phyloP scores from a whole-genome alignment of 345 rosid genomes.

The Euphorbia pulcherrima region DNA sequence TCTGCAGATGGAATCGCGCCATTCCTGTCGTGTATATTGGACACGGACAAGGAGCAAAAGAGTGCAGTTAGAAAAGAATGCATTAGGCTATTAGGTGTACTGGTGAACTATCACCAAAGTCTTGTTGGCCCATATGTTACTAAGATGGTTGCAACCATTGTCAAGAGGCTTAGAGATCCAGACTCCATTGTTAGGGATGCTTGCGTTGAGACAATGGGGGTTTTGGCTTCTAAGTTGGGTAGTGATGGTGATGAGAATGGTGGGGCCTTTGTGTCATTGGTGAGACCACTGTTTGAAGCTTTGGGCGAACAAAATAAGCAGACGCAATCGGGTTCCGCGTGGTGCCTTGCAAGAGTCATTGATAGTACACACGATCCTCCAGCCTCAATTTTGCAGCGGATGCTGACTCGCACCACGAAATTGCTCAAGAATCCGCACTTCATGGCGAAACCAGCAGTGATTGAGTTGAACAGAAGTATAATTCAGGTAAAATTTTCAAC shows the following conservation, averaged over 20 bases:
- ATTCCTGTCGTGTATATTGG: conserved; percentile 73
- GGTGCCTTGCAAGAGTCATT: conserved; percentile 78
- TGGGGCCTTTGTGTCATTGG: conserved; percentile 56
- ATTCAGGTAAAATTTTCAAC: conserved; percentile 50
- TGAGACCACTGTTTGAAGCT: conserved; percentile 85
- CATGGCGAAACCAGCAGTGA: conserved; percentile 74
- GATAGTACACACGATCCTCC: conserved; percentile 64
- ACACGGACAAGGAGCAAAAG: conserved; percentile 72
- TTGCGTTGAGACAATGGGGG: conserved; percentile 69
- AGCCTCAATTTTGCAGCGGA: conserved; percentile 57
- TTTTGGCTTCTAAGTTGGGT: conserved; percentile 58
- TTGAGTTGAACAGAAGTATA: conserved; percentile 73
- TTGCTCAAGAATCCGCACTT: conserved; percentile 81
- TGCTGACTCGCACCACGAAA: conserved; percentile 63
- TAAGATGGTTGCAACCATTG: conserved; percentile 71
- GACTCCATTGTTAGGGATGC: conserved; percentile 87
- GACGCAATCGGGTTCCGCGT: conserved; percentile 76
- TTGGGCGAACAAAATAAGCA: conserved; percentile 88
- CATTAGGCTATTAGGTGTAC: conserved; percentile 54
- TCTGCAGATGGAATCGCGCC: conserved; percentile 52
- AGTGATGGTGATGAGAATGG: conserved; percentile 34
- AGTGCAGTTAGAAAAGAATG: conserved; percentile 68
- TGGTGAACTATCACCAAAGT: conserved; percentile 50
- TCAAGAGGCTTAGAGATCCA: conserved; percentile 83
- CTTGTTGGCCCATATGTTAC: conserved; percentile 47